phyloP scores from a whole-genome alignment of 805 yeast species.

The Huiozyma sinensis region DNA sequence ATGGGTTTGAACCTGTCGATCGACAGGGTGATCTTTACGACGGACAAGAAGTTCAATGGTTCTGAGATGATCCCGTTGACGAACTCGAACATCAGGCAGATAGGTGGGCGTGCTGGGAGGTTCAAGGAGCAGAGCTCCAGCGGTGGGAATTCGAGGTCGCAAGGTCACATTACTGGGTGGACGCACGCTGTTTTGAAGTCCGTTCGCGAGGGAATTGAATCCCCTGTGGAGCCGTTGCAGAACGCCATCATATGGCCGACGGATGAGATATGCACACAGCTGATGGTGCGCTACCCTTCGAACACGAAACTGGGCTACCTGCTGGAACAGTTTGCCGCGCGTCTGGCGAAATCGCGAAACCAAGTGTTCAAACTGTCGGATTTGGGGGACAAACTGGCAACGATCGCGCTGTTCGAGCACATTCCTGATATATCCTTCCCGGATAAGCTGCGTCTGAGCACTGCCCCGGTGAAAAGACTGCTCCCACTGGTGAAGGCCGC shows the following conservation, averaged over 20 bases:
- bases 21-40: slow-evolving; percentile 65
- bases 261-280: slow-evolving; percentile 53
- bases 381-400: slow-evolving; percentile 27
- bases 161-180: slow-evolving; percentile 49
- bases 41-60: slow-evolving; percentile 65
- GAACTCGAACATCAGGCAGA: slow-evolving; percentile 70
- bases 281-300: slow-evolving; percentile 50
- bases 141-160: slow-evolving; percentile 10
- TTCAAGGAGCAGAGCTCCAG: slow-evolving; percentile 29
- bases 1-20: slow-evolving; percentile 91
- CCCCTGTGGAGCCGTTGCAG: slow-evolving; percentile 40
- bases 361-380: slow-evolving; percentile 21
- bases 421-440: slow-evolving; percentile 36
- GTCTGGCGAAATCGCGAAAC: slow-evolving; percentile 12
- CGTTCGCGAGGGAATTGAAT: slow-evolving; percentile 38
- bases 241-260: slow-evolving; percentile 79
- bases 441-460: slow-evolving; percentile 47
- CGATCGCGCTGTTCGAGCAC: slow-evolving; percentile 36
- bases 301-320: slow-evolving; percentile 37
- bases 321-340: slow-evolving; percentile 36
- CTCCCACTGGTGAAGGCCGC: slow-evolving; percentile 32
- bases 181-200: slow-evolving; percentile 33
- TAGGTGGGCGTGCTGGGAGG: slow-evolving; percentile 95
- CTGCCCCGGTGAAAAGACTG: slow-evolving; percentile 47
- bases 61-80: slow-evolving; percentile 35